Percentiles rank a stretch among this genome's conserved stretches.
These are phyloP conservation scores for Trichoderma parareesei DNA, from an alignment of 495 filamentous ascomycete genomes.

Conservation along the genomic window DNA sequence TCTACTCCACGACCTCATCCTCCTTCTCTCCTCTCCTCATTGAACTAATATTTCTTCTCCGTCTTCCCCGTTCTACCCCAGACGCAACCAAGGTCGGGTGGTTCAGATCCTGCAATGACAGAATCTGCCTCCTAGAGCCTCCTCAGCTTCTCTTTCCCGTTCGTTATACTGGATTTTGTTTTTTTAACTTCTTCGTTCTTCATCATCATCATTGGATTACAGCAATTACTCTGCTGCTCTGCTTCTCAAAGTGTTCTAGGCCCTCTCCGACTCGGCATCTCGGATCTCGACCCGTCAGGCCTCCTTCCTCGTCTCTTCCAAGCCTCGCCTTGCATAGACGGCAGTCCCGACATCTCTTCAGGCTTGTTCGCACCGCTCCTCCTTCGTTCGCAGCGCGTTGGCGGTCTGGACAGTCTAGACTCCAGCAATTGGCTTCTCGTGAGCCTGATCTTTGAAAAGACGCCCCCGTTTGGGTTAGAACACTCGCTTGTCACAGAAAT, in stretches of 20 bases:
- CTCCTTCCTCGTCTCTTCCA: neutral
- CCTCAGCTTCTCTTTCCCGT: neutral
- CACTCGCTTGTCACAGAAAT: neutral
- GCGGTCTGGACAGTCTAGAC: neutral
- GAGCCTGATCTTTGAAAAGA: neutral
- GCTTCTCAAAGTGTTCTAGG: neutral
- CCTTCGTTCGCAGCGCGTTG: conserved; percentile 2
- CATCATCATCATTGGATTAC: too few species aligned
- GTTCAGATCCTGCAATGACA: neutral
- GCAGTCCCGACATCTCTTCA: neutral
- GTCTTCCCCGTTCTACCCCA: too few species aligned
- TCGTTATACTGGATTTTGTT: neutral
- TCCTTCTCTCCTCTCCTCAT: neutral
- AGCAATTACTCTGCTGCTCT: too few species aligned
- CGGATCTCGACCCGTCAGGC: neutral
- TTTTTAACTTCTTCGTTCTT: neutral
- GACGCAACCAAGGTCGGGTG: neutral
- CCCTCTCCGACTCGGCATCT: neutral
- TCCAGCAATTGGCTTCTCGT: neutral
- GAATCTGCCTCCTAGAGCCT: neutral
- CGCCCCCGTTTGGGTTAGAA: conserved; percentile 1
- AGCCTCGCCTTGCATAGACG: neutral
- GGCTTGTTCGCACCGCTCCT: neutral
- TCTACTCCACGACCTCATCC: conserved; percentile 4
- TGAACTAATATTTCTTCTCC: neutral